phyloP scores from a whole-genome alignment of 305 asterid genomes.

The Rubia peregrina region DNA sequence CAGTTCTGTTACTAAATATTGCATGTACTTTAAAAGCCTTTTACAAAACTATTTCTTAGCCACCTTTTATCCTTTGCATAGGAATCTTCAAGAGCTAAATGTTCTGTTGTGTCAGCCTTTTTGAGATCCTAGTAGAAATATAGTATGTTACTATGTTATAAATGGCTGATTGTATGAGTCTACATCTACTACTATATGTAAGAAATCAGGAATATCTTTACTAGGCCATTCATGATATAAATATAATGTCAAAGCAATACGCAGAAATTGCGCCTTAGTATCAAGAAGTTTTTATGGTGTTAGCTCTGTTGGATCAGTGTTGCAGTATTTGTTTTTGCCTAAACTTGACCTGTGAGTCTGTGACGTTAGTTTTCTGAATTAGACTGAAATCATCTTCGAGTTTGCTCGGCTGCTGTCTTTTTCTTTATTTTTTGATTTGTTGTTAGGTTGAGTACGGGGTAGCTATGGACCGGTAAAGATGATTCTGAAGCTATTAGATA shows the following conservation, averaged over 20 bases:
- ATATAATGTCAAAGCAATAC: neutral
- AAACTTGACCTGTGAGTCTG: too few relatives aligned
- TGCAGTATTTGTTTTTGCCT: neutral
- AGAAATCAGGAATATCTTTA: neutral
- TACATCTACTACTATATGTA: neutral
- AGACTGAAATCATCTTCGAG: too few relatives aligned
- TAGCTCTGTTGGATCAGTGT: neutral
- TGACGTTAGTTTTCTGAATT: too few relatives aligned
- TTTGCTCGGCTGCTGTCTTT: neutral
- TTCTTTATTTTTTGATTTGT: neutral
- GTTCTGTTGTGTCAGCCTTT: neutral
- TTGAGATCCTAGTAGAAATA: neutral
- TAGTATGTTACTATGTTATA: too few relatives aligned
- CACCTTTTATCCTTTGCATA: neutral
- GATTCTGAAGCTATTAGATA: neutral
- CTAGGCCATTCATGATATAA: neutral
- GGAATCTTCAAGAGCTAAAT: neutral
- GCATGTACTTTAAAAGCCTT: neutral
- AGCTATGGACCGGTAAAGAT: constrained; percentile 8
- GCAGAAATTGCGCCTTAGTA: neutral
- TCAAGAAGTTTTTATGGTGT: neutral
- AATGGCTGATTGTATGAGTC: too few relatives aligned
- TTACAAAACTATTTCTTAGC: neutral
- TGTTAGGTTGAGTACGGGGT: neutral
- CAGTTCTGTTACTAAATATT: too few relatives aligned